phyloP scores from a whole-genome alignment of 179 eudicot genomes.

The Beta corolliflora region DNA sequence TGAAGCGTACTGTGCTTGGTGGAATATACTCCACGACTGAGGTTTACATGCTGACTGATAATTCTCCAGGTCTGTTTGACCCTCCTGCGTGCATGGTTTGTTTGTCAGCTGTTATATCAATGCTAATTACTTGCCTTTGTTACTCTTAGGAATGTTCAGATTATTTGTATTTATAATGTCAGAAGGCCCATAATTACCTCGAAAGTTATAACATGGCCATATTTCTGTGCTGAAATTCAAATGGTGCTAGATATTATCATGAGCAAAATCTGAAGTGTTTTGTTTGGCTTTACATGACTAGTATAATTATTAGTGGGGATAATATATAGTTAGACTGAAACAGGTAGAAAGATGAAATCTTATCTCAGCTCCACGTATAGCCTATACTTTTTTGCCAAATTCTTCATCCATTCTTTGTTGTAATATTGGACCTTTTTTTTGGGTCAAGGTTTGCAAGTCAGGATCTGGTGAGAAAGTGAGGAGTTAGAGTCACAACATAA shows the following conservation, averaged over 20 bases:
- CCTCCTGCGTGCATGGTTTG: not conserved
- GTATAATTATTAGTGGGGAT: not conserved
- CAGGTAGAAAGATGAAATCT: not conserved
- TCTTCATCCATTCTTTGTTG: too few species aligned
- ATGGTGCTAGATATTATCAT: not conserved
- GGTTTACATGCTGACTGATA: conserved; percentile 90
- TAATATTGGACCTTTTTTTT: too few species aligned
- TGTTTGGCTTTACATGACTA: not conserved
- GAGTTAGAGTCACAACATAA: too few species aligned
- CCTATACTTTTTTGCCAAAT: too few species aligned
- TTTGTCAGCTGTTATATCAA: not conserved
- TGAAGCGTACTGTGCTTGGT: conserved; percentile 83
- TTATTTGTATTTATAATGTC: too few species aligned
- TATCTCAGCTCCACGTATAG: not conserved
- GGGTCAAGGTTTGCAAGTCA: too few species aligned
- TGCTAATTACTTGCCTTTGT: not conserved
- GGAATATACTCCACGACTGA: conserved; percentile 83
- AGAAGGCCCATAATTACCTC: too few species aligned
- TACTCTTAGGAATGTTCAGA: too few species aligned
- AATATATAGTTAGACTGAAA: not conserved
- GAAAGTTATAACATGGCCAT: not conserved
- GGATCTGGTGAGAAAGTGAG: too few species aligned
- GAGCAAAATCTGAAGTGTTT: not conserved
- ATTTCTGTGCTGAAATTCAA: too few species aligned
- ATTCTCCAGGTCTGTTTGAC: conserved; percentile 64